These are phyloP conservation scores for Populus hybrid DNA, from an alignment of 441 rosid species.

Conservation along the genomic window DNA sequence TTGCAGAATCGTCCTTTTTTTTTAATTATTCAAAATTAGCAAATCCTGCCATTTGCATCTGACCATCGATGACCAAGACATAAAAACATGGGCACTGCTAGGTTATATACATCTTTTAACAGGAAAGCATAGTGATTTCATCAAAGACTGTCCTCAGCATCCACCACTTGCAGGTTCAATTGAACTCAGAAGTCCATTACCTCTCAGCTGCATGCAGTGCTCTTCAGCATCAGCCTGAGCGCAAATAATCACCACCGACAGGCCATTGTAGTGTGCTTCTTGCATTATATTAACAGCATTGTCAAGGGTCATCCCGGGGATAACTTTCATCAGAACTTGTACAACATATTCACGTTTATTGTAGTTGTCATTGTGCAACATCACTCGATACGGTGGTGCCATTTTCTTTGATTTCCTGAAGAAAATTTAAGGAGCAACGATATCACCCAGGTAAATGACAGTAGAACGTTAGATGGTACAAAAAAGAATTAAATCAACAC, in stretches of 20 bases:
- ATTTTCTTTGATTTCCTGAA: constrained; percentile 76
- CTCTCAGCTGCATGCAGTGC: constrained; percentile 91
- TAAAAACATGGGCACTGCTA: constrained; percentile 19
- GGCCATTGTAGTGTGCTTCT: constrained; percentile 89
- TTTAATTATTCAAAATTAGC: constrained; percentile 27
- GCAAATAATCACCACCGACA: constrained; percentile 86
- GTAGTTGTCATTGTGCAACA: constrained; percentile 85
- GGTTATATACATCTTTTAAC: constrained; percentile 34
- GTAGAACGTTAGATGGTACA: background rate
- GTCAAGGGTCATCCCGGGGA: constrained; percentile 26
- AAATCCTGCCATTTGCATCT: constrained; percentile 21
- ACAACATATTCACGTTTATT: constrained; percentile 90
- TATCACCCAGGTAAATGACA: background rate
- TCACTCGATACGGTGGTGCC: constrained; percentile 77
- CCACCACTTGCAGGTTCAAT: constrained; percentile 92
- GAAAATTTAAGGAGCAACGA: background rate
- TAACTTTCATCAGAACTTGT: constrained; percentile 91
- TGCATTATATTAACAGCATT: constrained; percentile 94
- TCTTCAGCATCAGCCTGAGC: constrained; percentile 92
- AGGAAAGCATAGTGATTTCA: constrained; percentile 13
- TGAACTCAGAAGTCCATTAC: constrained; percentile 88
- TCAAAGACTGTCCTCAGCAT: constrained; percentile 42
- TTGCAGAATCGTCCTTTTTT: background rate
- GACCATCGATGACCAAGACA: constrained; percentile 16
- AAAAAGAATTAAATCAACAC: background rate